These are phyloP conservation scores for Tolypocladium sp. DNA, from an alignment of 2,329 filamentous ascomycete genomes.

Conservation along the genomic window DNA sequence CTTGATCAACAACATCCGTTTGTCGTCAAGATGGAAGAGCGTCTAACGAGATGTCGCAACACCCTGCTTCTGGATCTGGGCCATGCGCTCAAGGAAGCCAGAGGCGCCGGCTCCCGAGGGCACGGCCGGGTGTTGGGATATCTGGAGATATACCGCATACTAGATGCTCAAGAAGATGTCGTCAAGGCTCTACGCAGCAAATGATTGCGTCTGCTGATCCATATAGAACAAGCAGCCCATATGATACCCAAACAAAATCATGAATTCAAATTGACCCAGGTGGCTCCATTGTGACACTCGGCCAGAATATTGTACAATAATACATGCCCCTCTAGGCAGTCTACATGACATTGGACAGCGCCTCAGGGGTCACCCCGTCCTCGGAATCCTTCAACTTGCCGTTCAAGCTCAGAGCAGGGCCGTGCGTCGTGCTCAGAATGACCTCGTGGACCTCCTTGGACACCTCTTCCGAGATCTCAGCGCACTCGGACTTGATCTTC, in stretches of 20 bases:
- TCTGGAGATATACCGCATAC: constrained; percentile 41
- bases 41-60: constrained; percentile 43
- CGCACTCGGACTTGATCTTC: constrained; percentile 70
- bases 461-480: constrained; percentile 50
- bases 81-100: constrained; percentile 36
- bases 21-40: constrained; percentile 41
- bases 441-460: constrained; percentile 44
- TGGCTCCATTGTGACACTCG: constrained; percentile 1
- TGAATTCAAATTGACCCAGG: not conserved
- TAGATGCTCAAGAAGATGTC: constrained; percentile 44
- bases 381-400: constrained; percentile 62
- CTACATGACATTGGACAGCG: constrained; percentile 47
- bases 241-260: constrained; percentile 19
- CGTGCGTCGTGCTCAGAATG: constrained; percentile 79
- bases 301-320: constrained; percentile 29
- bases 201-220: constrained; percentile 9
- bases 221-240: not conserved
- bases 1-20: constrained; percentile 40
- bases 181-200: constrained; percentile 36
- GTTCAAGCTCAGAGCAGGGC: constrained; percentile 78
- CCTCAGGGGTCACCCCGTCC: constrained; percentile 42
- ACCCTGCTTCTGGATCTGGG: constrained; percentile 47
- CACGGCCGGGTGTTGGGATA: constrained; percentile 40
- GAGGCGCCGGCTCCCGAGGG: constrained; percentile 31
- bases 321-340: constrained; percentile 12